A percentile compares a stretch with the other conserved stretches of the same genome.
Evolutionary conservation across 2,329 filamentous ascomycete genomes (phyloP).

Genomic region (Aspergillus viridinutans): DNA sequence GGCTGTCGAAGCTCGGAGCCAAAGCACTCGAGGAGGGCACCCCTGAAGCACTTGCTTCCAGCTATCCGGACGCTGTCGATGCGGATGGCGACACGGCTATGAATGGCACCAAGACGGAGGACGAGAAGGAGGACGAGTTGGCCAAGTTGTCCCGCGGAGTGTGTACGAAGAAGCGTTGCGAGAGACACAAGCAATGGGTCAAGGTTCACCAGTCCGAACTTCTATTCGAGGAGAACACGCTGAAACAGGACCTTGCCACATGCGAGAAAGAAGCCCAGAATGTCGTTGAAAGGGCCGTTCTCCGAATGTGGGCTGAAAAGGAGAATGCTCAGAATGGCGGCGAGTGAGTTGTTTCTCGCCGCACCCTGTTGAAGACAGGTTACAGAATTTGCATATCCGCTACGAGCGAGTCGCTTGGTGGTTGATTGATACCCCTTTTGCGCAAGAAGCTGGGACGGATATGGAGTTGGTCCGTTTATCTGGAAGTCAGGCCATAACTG

Average conservation of each 20-base stretch:
- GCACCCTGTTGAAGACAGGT: not conserved
- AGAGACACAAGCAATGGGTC: slow-evolving; percentile 46
- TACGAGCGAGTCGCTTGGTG: slow-evolving; percentile 7
- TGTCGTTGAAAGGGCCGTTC: slow-evolving; percentile 42
- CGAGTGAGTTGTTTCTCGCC: slow-evolving; percentile 3
- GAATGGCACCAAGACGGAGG: slow-evolving; percentile 25
- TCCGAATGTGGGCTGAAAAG: slow-evolving; percentile 38
- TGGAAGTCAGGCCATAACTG: slow-evolving; percentile 5
- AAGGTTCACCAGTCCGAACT: slow-evolving; percentile 46
- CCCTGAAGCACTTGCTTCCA: slow-evolving; percentile 28
- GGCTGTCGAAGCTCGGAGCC: slow-evolving; percentile 34
- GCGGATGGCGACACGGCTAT: slow-evolving; percentile 34
- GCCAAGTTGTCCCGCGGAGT: slow-evolving; percentile 38
- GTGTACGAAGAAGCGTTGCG: slow-evolving; percentile 46
- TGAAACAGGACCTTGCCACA: slow-evolving; percentile 35
- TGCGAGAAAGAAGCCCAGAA: slow-evolving; percentile 40
- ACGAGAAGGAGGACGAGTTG: slow-evolving; percentile 25
- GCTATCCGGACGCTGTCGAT: slow-evolving; percentile 22
- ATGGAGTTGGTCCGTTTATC: slow-evolving; percentile 24
- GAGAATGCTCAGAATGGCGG: slow-evolving; percentile 21
- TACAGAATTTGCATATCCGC: not conserved
- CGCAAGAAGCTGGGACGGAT: slow-evolving; percentile 11
- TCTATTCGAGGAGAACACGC: slow-evolving; percentile 39
- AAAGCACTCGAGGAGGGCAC: slow-evolving; percentile 38
- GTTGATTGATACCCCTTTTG: slow-evolving; percentile 26